Base-by-base conservation (phyloP, 78 protist species). In the Tieghemostelium lacteum region DNA sequence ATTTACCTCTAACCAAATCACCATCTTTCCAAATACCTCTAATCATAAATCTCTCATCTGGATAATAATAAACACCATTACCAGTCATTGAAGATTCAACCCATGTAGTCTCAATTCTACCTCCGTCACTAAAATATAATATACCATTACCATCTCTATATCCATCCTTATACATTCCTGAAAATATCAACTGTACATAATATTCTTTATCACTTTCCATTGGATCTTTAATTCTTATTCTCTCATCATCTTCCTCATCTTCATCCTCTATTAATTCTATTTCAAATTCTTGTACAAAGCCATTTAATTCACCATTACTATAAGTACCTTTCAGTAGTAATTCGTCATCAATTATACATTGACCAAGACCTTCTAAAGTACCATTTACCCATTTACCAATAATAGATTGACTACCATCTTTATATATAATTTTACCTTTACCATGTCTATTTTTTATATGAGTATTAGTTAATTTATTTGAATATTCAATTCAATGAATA, bases 21-120 rank as follows among this genome's bases (percentile, higher is more conserved):
- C 91, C 91, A 37, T 83, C 17, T 22, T 66, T 28, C 91, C 91
- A 83, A 36, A 28, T 39, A 12, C 91, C 91, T 24, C 65, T 39
- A 24, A 83, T 69, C 19, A 4, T 29, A 64, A 83, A 83, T 83
- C 91, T 66, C 14, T 72, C 52, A 45, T 83, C 75, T 34, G 77
- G 69, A 49, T 67, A 83, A 28, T 26, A 67, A 37, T 64, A 83
- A 19, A 24, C 36, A 37, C 72, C 74, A 16, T 83, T 39, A 14
- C 91, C 91, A 19, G 26, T 17, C 52, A 83, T 20, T 26, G 22
- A 39, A 24, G 72, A 62, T 34, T 64, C 26, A 0, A 2, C 29
- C 91, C 91, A 83, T 2, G 16, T 60, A 7, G 78, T 69, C 16
- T 52, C 31, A 14, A 83, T 57, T 19, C 29, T 26, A 5, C 78